These are phyloP conservation scores for Leccinum aurantiacum DNA, from an alignment of 768 basidiomycete genomes.

Conservation along the genomic window DNA sequence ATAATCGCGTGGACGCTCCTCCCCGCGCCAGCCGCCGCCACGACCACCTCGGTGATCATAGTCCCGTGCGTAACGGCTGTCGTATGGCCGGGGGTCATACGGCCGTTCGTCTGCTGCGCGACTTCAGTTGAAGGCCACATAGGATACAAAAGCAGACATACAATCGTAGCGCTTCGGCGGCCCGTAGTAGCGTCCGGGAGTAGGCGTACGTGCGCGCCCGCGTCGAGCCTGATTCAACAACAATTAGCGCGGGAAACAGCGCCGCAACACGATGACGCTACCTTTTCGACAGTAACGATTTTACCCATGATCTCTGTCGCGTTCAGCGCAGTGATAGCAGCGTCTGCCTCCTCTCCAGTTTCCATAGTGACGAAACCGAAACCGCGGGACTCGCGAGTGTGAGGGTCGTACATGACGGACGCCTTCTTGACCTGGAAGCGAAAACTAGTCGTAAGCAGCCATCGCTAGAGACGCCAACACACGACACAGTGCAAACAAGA, in stretches of 20 bases:
- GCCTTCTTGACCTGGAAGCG: conserved; percentile 53
- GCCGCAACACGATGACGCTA: conserved; percentile 26
- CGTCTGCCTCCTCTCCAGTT: conserved; percentile 84
- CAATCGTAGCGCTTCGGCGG: conserved; percentile 80
- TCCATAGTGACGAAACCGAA: conserved; percentile 93
- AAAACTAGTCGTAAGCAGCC: conserved; percentile 7
- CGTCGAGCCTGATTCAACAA: conserved; percentile 66
- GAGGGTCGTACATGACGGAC: conserved; percentile 71
- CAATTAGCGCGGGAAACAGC: conserved; percentile 2
- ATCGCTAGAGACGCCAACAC: neutral
- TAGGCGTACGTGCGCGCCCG: conserved; percentile 87
- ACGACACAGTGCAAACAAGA: neutral
- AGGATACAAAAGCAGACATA: conserved; percentile 32
- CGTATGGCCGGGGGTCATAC: conserved; percentile 91
- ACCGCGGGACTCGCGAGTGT: conserved; percentile 69
- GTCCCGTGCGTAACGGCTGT: conserved; percentile 78
- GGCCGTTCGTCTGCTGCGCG: conserved; percentile 65
- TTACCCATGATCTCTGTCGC: conserved; percentile 87
- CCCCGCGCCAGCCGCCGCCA: conserved; percentile 42
- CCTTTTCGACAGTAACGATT: conserved; percentile 86
- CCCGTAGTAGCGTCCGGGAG: conserved; percentile 93
- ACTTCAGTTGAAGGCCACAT: neutral
- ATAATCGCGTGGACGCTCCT: conserved; percentile 31
- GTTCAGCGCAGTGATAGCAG: conserved; percentile 82
- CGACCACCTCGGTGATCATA: conserved; percentile 49